Evolutionary conservation across 2,329 filamentous ascomycete genomes (phyloP).

Genomic region (Amesomyces nigricolor): DNA sequence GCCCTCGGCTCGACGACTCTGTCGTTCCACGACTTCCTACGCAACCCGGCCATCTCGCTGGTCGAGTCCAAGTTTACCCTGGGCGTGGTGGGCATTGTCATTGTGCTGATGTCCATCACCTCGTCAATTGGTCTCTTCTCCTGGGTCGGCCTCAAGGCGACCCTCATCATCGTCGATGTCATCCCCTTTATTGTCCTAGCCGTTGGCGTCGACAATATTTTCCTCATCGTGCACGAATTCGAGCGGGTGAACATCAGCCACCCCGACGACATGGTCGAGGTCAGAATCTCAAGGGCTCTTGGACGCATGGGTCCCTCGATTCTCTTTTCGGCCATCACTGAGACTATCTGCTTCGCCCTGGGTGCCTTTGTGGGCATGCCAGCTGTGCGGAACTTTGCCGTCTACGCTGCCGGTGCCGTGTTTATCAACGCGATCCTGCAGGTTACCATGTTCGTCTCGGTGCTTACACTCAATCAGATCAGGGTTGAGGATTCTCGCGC

Average conservation of each 20-base stretch:
- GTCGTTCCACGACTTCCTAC: constrained; percentile 68
- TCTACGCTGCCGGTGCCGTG: constrained; percentile 92
- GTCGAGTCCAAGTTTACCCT: constrained; percentile 97
- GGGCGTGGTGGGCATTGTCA: constrained; percentile 88
- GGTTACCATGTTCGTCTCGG: constrained; percentile 93
- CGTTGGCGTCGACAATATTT: constrained; percentile 98
- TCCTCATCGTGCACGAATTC: constrained; percentile 96
- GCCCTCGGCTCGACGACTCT: constrained; percentile 85
- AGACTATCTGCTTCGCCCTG: constrained; percentile 88
- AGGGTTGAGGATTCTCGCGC: constrained; percentile 83
- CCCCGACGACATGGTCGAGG: constrained; percentile 80
- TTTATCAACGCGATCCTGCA: constrained; percentile 96
- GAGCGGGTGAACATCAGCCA: constrained; percentile 90
- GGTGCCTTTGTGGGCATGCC: constrained; percentile 97
- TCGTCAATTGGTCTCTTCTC: constrained; percentile 94
- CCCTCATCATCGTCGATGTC: constrained; percentile 95
- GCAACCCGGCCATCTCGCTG: constrained; percentile 75
- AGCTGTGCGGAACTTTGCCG: constrained; percentile 92
- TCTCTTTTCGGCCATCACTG: constrained; percentile 86
- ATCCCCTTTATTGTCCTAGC: constrained; percentile 96
- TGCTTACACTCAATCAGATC: constrained; percentile 84
- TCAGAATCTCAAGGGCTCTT: constrained; percentile 79
- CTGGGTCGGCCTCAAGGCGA: constrained; percentile 85
- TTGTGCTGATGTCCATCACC: constrained; percentile 95
- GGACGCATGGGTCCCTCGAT: constrained; percentile 97